These are phyloP conservation scores for Blastomyces percursus DNA, from an alignment of 2,329 filamentous ascomycete genomes.

Conservation along the genomic window DNA sequence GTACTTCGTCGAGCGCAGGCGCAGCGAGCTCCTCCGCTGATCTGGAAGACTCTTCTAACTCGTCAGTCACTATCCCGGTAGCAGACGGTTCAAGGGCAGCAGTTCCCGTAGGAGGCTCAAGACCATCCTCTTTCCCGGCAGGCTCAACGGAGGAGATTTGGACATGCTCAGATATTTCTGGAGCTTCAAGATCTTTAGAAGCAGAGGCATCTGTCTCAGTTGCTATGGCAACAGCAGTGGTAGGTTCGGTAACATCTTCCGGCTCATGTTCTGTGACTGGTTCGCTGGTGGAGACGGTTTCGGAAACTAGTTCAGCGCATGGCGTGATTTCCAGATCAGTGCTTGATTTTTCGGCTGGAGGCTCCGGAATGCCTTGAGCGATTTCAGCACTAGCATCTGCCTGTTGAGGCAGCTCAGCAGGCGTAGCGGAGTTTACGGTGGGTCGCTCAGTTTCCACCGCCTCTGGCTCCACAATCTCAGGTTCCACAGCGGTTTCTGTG, in stretches of 20 bases:
- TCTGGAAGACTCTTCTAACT: not conserved
- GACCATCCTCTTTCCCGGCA: not conserved
- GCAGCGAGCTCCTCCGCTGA: not conserved
- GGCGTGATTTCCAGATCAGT: not conserved
- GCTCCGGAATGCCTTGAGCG: not conserved
- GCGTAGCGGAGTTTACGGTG: not conserved
- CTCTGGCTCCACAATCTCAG: not conserved
- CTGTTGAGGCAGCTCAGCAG: not conserved
- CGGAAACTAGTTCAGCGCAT: not conserved
- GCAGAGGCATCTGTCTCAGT: not conserved
- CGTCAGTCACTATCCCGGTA: not conserved
- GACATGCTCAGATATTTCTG: not conserved
- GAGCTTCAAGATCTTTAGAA: conserved; percentile 8
- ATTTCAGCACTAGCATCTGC: not conserved
- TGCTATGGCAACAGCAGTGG: not conserved
- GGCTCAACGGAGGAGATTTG: conserved; percentile 9
- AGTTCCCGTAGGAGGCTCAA: not conserved
- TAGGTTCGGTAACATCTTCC: not conserved
- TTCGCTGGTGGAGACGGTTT: not conserved
- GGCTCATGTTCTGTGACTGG: not conserved
- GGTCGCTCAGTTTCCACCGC: not conserved
- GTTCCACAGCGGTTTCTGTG: not conserved
- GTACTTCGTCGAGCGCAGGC: not conserved
- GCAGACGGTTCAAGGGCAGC: not conserved
- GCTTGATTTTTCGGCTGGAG: not conserved